Evolutionary conservation across 768 basidiomycete species (phyloP).

Genomic region (Termitomyces sp.): DNA sequence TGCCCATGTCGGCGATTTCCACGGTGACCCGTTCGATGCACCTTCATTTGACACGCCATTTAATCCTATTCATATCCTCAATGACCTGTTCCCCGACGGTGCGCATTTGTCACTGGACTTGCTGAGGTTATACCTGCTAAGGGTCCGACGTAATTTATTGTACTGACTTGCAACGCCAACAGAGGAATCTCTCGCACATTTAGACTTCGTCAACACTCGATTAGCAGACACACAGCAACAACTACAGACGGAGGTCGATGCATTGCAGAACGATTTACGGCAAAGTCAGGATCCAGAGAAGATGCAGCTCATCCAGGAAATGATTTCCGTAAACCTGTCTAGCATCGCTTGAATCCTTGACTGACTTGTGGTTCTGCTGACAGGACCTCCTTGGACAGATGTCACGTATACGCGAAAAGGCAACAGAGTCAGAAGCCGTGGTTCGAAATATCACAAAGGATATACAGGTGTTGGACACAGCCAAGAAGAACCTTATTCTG

Average conservation of each 20-base stretch:
- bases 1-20: constrained; percentile 32
- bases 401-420: constrained; percentile 93
- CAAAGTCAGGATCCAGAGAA: constrained; percentile 80
- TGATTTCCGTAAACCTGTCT: constrained; percentile 71
- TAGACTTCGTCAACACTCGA: constrained; percentile 64
- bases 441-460: constrained; percentile 95
- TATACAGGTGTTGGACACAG: constrained; percentile 89
- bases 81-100: constrained; percentile 81
- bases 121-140: constrained; percentile 4
- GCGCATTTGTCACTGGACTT: constrained; percentile 12
- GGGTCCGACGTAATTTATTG: constrained; percentile 10
- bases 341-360: not conserved
- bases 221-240: constrained; percentile 65
- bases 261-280: constrained; percentile 60
- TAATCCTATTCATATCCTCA: constrained; percentile 49
- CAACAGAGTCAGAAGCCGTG: constrained; percentile 94
- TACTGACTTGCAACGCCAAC: constrained; percentile 1
- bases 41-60: constrained; percentile 45
- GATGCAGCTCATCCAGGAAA: constrained; percentile 91
- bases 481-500: constrained; percentile 86
- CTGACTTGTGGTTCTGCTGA: not conserved
- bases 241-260: constrained; percentile 66
- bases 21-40: constrained; percentile 50
- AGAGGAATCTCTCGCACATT: constrained; percentile 74
- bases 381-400: constrained; percentile 94